Evolutionary conservation across 2,329 filamentous ascomycete genomes (phyloP).

Genomic region (Penicillium sp.): DNA sequence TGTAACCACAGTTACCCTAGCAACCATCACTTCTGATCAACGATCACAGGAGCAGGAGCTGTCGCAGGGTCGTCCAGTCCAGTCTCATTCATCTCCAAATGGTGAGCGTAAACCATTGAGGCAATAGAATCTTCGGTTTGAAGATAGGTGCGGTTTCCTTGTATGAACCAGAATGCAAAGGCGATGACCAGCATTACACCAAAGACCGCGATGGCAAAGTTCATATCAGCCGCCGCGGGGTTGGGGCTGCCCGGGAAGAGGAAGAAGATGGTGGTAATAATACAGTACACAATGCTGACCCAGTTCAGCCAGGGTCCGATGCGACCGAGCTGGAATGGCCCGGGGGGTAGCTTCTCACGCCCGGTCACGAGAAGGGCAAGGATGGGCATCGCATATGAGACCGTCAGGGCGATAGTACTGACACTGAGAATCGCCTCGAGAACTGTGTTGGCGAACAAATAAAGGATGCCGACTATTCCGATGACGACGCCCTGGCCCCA

Average conservation of each 20-base stretch:
- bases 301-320: constrained; percentile 51
- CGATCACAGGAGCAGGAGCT: neutral
- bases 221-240: constrained; percentile 55
- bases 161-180: constrained; percentile 54
- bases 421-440: constrained; percentile 58
- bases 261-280: constrained; percentile 57
- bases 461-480: constrained; percentile 56
- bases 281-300: constrained; percentile 55
- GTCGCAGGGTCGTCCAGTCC: neutral
- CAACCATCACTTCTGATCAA: neutral
- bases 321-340: constrained; percentile 49
- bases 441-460: constrained; percentile 57
- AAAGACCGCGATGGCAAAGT: constrained; percentile 60
- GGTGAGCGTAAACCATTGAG: constrained; percentile 31
- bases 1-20: neutral
- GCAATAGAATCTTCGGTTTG: constrained; percentile 33
- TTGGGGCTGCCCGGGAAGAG: constrained; percentile 54
- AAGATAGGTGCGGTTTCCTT: constrained; percentile 46
- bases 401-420: constrained; percentile 58
- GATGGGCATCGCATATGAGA: constrained; percentile 57
- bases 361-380: constrained; percentile 52
- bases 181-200: constrained; percentile 57
- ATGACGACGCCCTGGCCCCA: constrained; percentile 55
- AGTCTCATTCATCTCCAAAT: constrained; percentile 21
- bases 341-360: constrained; percentile 54